Evolutionary conservation across 208 protist species (phyloP).

Genomic region (Porcisia deanei): DNA sequence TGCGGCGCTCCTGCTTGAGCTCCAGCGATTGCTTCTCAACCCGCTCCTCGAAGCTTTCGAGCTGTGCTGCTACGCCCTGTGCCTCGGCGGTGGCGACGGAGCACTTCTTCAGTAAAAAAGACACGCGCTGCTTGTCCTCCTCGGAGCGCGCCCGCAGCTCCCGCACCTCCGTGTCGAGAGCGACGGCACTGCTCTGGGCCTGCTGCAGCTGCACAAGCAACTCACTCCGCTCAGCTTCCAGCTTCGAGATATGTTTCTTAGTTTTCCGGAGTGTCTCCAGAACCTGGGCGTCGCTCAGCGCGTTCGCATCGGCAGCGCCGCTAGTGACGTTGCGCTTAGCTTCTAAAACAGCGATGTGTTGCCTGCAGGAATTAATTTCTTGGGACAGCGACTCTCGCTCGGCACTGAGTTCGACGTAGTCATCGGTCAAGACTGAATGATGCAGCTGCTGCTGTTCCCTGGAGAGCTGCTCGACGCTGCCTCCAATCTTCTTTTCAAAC

Average conservation of each 20-base stretch:
- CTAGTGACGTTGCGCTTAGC: constrained; percentile 7
- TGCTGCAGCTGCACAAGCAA: constrained; percentile 50
- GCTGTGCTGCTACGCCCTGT: constrained; percentile 29
- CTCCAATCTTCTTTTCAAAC: constrained; percentile 42
- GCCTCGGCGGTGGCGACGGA: constrained; percentile 56
- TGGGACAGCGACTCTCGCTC: constrained; percentile 46
- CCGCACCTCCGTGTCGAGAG: constrained; percentile 46
- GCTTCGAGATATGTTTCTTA: constrained; percentile 57
- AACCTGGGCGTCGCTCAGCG: constrained; percentile 50
- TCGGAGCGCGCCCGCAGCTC: constrained; percentile 42
- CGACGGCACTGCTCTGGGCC: constrained; percentile 35
- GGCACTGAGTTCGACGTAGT: constrained; percentile 37
- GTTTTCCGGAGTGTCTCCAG: constrained; percentile 52
- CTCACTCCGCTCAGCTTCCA: constrained; percentile 72
- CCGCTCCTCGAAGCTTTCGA: constrained; percentile 52
- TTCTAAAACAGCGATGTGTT: constrained; percentile 42
- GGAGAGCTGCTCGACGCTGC: constrained; percentile 33
- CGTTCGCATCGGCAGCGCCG: constrained; percentile 3
- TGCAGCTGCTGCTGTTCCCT: constrained; percentile 33
- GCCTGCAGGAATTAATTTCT: constrained; percentile 41
- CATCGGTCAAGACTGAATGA: constrained; percentile 34
- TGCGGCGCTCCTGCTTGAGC: constrained; percentile 52
- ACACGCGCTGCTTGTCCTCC: constrained; percentile 83
- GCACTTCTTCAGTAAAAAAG: constrained; percentile 78
- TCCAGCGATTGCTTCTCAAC: constrained; percentile 49